A percentile compares a stretch with the other conserved stretches of the same genome.
Conservation (phyloP, 2,329 filamentous ascomycete species). For the Fusarium virguliforme region DNA sequence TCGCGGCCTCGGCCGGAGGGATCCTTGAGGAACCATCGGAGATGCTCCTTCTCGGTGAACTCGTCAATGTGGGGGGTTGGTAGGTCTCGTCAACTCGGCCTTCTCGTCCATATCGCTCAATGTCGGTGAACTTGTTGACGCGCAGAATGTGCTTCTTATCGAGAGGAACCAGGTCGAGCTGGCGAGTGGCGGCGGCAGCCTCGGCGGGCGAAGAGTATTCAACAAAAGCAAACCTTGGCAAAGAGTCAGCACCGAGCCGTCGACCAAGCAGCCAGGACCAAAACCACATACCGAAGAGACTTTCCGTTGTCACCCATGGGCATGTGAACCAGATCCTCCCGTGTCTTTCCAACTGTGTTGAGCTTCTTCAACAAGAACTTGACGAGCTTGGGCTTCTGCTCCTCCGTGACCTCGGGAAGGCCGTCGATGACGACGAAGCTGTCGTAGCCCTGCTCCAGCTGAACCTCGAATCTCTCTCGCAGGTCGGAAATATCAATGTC, state of each 20-base stretch:
- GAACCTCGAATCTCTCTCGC: conserved; percentile 94
- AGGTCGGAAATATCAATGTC: conserved; percentile 97
- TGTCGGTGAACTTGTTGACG: conserved; percentile 98
- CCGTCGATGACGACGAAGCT: conserved; percentile 97
- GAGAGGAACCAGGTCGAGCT: conserved; percentile 87
- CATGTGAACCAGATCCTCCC: conserved; percentile 93
- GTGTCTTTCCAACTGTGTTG: conserved; percentile 85
- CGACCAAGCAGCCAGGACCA: conserved; percentile 9
- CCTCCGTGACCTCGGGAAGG: conserved; percentile 89
- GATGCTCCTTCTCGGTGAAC: conserved; percentile 93
- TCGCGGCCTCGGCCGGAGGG: conserved; percentile 85
- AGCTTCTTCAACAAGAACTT: conserved; percentile 98
- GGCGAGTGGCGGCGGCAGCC: conserved; percentile 89
- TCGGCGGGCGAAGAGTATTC: conserved; percentile 94
- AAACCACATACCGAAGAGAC: conserved; percentile 81
- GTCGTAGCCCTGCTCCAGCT: conserved; percentile 95
- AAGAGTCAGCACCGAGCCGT: conserved; percentile 29
- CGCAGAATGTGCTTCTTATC: conserved; percentile 97
- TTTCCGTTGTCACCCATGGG: conserved; percentile 89
- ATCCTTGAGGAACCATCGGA: conserved; percentile 94
- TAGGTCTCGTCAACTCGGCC: conserved; percentile 95
- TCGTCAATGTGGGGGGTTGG: conserved; percentile 82
- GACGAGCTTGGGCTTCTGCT: conserved; percentile 92
- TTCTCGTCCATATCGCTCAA: conserved; percentile 95
- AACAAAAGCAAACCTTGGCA: conserved; percentile 89